These are phyloP conservation scores for Umbilicus rupestris DNA, from an alignment of 164 flowering plant genomes.

Conservation along the genomic window DNA sequence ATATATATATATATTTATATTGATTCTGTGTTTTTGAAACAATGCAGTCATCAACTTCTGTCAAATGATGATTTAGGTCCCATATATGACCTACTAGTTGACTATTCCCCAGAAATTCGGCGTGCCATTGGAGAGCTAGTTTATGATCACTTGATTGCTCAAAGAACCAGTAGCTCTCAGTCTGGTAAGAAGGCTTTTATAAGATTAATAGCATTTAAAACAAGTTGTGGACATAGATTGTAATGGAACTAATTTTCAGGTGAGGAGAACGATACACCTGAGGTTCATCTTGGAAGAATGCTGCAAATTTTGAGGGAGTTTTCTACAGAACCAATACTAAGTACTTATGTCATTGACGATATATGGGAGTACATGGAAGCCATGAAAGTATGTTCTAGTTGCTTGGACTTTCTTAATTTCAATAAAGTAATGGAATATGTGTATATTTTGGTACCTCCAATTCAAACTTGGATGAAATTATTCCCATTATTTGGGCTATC, in stretches of 20 bases:
- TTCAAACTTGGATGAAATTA: too few species aligned
- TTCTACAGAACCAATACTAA: conserved; percentile 66
- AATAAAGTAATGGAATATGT: neutral
- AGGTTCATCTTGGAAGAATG: conserved; percentile 80
- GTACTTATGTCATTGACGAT: conserved; percentile 88
- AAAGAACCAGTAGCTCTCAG: conserved; percentile 62
- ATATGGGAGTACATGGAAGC: conserved; percentile 97
- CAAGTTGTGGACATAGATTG: neutral
- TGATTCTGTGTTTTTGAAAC: neutral
- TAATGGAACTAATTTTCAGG: conserved; percentile 29
- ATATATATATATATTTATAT: neutral
- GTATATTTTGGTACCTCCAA: neutral
- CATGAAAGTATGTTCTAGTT: conserved; percentile 59
- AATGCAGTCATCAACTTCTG: conserved; percentile 81
- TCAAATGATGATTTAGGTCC: conserved; percentile 90
- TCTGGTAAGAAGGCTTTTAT: conserved; percentile 45
- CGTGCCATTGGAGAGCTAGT: conserved; percentile 94
- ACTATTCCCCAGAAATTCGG: conserved; percentile 83
- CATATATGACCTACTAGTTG: conserved; percentile 86
- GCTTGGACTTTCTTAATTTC: neutral
- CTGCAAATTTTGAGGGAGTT: conserved; percentile 86
- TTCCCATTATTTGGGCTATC: too few species aligned
- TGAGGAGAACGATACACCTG: conserved; percentile 49
- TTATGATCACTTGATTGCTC: conserved; percentile 95
- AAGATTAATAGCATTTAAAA: neutral